These are phyloP conservation scores for Pseudogymnoascus sp. DNA, from an alignment of 2,329 filamentous ascomycete genomes.

Conservation along the genomic window DNA sequence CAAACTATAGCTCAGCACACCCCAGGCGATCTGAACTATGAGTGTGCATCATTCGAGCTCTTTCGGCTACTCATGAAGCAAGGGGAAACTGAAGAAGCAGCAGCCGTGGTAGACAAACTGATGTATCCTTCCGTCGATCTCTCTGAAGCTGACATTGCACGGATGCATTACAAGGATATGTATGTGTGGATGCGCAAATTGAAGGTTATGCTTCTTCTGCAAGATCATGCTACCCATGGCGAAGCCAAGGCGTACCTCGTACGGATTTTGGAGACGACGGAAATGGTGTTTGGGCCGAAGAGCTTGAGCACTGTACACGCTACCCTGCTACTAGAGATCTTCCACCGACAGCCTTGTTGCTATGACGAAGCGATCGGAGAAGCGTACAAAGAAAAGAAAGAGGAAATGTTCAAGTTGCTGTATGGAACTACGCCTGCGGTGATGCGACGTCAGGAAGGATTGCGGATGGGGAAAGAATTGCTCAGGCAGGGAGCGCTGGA, in stretches of 20 bases:
- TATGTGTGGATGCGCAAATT: background rate
- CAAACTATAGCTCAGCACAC: background rate
- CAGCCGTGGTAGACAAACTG: background rate
- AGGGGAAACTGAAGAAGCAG: background rate
- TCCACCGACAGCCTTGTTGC: background rate
- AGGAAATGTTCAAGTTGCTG: background rate
- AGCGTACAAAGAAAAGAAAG: background rate
- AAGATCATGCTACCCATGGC: background rate
- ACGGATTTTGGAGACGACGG: background rate
- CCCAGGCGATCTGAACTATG: background rate
- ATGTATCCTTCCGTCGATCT: background rate
- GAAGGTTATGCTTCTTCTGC: background rate
- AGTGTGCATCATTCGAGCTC: background rate
- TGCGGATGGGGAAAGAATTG: background rate
- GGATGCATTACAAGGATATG: background rate
- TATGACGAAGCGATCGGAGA: background rate
- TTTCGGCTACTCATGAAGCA: background rate
- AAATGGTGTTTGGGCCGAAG: background rate
- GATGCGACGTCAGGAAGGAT: background rate
- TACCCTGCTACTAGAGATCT: background rate
- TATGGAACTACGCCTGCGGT: background rate
- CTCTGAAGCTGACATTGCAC: background rate
- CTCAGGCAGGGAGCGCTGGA: background rate
- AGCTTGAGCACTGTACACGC: background rate
- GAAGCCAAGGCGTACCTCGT: background rate